A percentile compares a stretch with the other conserved stretches of the same genome.
Evolutionary conservation across 179 eudicot species (phyloP).

Genomic region (Beta lomatogona): DNA sequence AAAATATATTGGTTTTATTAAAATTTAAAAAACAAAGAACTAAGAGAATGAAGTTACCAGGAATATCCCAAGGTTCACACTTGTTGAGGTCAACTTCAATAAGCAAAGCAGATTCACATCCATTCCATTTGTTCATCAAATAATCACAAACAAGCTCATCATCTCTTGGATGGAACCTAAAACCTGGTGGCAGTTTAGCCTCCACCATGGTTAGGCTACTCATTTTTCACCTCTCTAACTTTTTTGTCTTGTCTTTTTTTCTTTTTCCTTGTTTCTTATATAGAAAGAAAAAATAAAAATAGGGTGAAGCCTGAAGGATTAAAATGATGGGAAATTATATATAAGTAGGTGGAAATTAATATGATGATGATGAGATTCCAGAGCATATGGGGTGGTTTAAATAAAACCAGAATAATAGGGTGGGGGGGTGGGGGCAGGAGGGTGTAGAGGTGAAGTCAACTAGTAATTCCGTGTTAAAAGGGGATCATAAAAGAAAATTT

Average conservation of each 20-base stretch:
- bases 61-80: constrained; percentile 87
- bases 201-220: constrained; percentile 65
- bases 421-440: too few species aligned
- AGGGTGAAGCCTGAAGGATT: background rate
- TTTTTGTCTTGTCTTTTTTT: background rate
- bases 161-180: constrained; percentile 78
- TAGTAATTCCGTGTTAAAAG: constrained; percentile 20
- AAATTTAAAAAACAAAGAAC: background rate
- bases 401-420: background rate
- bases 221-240: constrained; percentile 20
- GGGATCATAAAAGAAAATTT: constrained; percentile 1
- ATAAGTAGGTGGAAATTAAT: constrained; percentile 7
- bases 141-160: constrained; percentile 84
- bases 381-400: constrained; percentile 12
- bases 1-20: background rate
- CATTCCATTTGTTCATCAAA: constrained; percentile 50
- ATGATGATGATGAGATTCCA: constrained; percentile 4
- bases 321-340: background rate
- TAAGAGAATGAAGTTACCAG: constrained; percentile 41
- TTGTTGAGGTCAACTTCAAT: constrained; percentile 77
- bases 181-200: constrained; percentile 74
- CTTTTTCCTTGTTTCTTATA: too few species aligned
- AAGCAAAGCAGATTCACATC: constrained; percentile 42
- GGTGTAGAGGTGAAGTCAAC: background rate
- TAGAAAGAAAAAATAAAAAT: background rate